phyloP scores from a whole-genome alignment of 306 rosid species.

The Cucumis melo region DNA sequence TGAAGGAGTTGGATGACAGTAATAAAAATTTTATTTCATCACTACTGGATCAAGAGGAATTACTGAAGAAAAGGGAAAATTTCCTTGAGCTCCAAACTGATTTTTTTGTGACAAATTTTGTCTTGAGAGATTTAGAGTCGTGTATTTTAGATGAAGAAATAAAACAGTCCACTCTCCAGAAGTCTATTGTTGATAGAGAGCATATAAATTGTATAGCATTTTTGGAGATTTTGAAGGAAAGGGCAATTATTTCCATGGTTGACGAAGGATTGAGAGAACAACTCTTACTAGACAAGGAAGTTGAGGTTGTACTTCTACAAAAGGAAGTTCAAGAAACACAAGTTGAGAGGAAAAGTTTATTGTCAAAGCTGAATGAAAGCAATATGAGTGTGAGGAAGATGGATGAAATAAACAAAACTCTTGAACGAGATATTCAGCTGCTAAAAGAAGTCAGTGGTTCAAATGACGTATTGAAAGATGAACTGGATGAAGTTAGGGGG shows the following conservation, averaged over 20 bases:
- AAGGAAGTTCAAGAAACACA: slow-evolving; percentile 23
- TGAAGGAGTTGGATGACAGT: slow-evolving; percentile 56
- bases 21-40: slow-evolving; percentile 31
- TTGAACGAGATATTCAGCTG: slow-evolving; percentile 29
- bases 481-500: slow-evolving; percentile 30
- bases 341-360: slow-evolving; percentile 26
- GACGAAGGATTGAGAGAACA: slow-evolving; percentile 33
- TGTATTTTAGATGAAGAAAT: slow-evolving; percentile 41
- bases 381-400: slow-evolving; percentile 23
- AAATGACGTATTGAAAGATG: slow-evolving; percentile 32
- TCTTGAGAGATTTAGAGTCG: slow-evolving; percentile 54
- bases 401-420: slow-evolving; percentile 30
- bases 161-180: slow-evolving; percentile 21
- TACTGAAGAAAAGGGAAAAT: slow-evolving; percentile 32
- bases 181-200: slow-evolving; percentile 37
- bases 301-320: slow-evolving; percentile 30
- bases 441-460: slow-evolving; percentile 28
- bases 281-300: slow-evolving; percentile 33
- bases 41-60: slow-evolving; percentile 51
- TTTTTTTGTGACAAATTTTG: slow-evolving; percentile 35
- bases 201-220: slow-evolving; percentile 14
- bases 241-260: slow-evolving; percentile 32
- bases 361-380: slow-evolving; percentile 27
- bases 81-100: slow-evolving; percentile 47
- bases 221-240: slow-evolving; percentile 43